These are phyloP conservation scores for Sclerotinia glacialis DNA, from an alignment of 2,329 filamentous ascomycete genomes.

Conservation along the genomic window DNA sequence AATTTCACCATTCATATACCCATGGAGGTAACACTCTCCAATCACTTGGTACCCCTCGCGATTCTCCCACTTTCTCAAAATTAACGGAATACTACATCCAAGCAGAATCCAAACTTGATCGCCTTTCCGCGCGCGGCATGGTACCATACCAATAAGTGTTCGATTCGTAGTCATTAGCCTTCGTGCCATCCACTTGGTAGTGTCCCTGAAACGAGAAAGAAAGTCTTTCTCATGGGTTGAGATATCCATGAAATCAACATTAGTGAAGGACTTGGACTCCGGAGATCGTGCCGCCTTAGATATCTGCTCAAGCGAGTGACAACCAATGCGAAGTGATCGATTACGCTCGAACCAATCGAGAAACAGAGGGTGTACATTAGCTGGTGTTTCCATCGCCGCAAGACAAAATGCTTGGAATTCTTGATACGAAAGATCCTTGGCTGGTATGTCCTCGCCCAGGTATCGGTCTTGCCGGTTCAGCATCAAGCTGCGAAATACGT, in stretches of 20 bases:
- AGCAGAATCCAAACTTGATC: constrained; percentile 29
- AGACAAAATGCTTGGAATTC: not conserved
- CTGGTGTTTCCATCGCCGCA: not conserved
- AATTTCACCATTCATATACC: constrained; percentile 29
- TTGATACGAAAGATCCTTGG: not conserved
- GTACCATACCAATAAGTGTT: constrained; percentile 19
- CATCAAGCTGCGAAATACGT: constrained; percentile 2
- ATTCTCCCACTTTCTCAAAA: constrained; percentile 23
- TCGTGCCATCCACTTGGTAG: constrained; percentile 2
- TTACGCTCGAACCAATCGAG: constrained; percentile 10
- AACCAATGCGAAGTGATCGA: not conserved
- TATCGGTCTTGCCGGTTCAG: constrained; percentile 1
- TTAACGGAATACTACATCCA: constrained; percentile 28
- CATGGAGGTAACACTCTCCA: constrained; percentile 29
- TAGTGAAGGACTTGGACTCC: not conserved
- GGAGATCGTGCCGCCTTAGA: not conserved
- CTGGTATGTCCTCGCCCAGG: not conserved
- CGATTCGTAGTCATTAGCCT: not conserved
- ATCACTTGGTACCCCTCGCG: constrained; percentile 20
- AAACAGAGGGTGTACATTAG: not conserved
- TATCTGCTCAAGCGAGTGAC: constrained; percentile 9
- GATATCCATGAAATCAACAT: not conserved
- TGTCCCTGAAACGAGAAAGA: not conserved
- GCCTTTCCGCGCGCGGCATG: constrained; percentile 21
- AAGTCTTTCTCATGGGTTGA: not conserved